phyloP scores from a whole-genome alignment of 352 stramenopile genomes.

The Globisporangium middletonii region DNA sequence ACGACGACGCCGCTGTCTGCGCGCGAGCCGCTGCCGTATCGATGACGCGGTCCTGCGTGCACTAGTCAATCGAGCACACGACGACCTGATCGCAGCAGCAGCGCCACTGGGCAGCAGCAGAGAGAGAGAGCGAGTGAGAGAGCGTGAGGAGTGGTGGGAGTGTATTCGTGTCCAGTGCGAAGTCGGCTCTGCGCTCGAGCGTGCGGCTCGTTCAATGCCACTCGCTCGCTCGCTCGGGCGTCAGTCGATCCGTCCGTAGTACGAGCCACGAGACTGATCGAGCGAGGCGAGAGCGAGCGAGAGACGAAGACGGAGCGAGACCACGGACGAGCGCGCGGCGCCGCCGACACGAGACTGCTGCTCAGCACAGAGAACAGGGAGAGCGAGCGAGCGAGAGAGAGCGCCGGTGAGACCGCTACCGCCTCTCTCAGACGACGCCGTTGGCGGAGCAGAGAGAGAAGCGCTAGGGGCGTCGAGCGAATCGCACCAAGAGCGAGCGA shows the following conservation, averaged over 20 bases:
- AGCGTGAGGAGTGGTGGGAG: too few species aligned
- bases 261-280: too few species aligned
- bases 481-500: conserved; percentile 9
- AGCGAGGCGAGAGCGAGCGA: not conserved
- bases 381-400: conserved; percentile 8
- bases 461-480: conserved; percentile 13
- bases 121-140: not conserved
- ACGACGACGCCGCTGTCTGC: conserved; percentile 32
- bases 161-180: conserved; percentile 3
- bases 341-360: not conserved
- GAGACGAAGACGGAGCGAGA: not conserved
- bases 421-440: not conserved
- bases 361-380: conserved; percentile 8
- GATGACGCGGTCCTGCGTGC: conserved; percentile 16
- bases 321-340: too few species aligned
- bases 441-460: not conserved
- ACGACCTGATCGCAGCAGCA: not conserved
- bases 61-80: not conserved
- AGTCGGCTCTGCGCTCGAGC: conserved; percentile 6
- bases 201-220: conserved; percentile 2
- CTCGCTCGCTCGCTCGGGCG: not conserved
- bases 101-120: conserved; percentile 1
- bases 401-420: conserved; percentile 14
- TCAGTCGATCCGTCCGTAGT: too few species aligned
- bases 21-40: conserved; percentile 49